Conservation (phyloP, 768 basidiomycete genomes). For the Termitomyces sp. region DNA sequence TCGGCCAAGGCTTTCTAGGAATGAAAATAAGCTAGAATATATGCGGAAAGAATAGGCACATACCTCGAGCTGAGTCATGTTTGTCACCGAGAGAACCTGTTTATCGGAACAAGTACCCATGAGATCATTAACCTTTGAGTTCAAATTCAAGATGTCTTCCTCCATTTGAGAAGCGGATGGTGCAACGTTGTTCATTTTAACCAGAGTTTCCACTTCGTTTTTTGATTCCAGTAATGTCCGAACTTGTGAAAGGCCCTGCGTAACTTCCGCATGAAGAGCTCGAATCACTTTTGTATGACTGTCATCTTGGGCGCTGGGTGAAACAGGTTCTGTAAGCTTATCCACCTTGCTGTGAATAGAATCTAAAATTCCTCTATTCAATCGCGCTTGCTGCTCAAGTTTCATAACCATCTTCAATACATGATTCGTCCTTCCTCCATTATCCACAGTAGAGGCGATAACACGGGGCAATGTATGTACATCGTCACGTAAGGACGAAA, state of each 20-base stretch:
- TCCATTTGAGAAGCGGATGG: neutral
- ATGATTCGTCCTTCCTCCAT: neutral
- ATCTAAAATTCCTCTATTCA: conserved; percentile 5
- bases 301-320: neutral
- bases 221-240: neutral
- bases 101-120: neutral
- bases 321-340: neutral
- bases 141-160: conserved; percentile 7
- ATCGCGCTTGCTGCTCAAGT: conserved; percentile 9
- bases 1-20: conserved; percentile 27
- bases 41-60: neutral
- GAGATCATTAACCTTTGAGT: conserved; percentile 15
- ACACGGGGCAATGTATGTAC: conserved; percentile 10
- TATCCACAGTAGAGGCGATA: conserved; percentile 6
- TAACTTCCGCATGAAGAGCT: conserved; percentile 5
- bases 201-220: neutral
- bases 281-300: conserved; percentile 3
- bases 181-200: conserved; percentile 9
- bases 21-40: neutral
- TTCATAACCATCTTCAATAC: conserved; percentile 9
- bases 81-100: neutral
- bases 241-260: conserved; percentile 4
- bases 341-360: conserved; percentile 5
- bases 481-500: conserved; percentile 11
- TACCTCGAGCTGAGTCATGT: neutral